phyloP scores from a whole-genome alignment of 2,329 filamentous ascomycete genomes.

The Nigrospora oryzae region DNA sequence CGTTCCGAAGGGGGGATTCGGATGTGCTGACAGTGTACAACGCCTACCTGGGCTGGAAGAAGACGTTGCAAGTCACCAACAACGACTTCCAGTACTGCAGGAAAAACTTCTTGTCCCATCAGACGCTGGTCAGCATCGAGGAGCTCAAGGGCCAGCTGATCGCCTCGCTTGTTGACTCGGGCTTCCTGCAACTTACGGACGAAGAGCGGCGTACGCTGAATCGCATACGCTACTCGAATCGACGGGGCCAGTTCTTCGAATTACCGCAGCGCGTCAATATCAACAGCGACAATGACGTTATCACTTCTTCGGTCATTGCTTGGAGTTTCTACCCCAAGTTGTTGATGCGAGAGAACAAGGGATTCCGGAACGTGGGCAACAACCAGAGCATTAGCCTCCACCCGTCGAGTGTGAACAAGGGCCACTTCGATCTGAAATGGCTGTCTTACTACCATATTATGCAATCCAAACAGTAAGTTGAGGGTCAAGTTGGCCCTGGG shows the following conservation, averaged over 20 bases:
- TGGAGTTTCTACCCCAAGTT: slow-evolving; percentile 97
- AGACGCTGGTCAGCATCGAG: slow-evolving; percentile 85
- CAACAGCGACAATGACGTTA: slow-evolving; percentile 71
- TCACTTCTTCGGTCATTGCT: slow-evolving; percentile 75
- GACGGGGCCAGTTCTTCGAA: slow-evolving; percentile 71
- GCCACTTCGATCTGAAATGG: slow-evolving; percentile 60
- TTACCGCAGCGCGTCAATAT: slow-evolving; percentile 66
- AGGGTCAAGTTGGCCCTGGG: no score
- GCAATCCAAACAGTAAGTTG: slow-evolving; percentile 70
- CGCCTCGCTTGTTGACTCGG: slow-evolving; percentile 75
- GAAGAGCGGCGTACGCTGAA: slow-evolving; percentile 64
- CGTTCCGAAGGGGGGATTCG: slow-evolving; percentile 80
- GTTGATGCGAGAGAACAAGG: slow-evolving; percentile 71
- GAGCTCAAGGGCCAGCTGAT: slow-evolving; percentile 91
- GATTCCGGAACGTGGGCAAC: slow-evolving; percentile 84
- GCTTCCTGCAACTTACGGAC: slow-evolving; percentile 66
- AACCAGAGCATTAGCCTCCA: slow-evolving; percentile 86
- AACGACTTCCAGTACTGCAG: slow-evolving; percentile 87
- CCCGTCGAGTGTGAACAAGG: slow-evolving; percentile 82
- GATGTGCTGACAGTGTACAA: slow-evolving; percentile 92
- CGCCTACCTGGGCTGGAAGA: slow-evolving; percentile 84
- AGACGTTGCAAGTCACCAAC: slow-evolving; percentile 62
- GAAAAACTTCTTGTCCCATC: slow-evolving; percentile 88
- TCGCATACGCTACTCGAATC: slow-evolving; percentile 57
- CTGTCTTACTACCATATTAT: slow-evolving; percentile 96